These are phyloP conservation scores for Hanseniaspora gamundiae DNA, from an alignment of 1,139 yeast genomes.

Conservation along the genomic window DNA sequence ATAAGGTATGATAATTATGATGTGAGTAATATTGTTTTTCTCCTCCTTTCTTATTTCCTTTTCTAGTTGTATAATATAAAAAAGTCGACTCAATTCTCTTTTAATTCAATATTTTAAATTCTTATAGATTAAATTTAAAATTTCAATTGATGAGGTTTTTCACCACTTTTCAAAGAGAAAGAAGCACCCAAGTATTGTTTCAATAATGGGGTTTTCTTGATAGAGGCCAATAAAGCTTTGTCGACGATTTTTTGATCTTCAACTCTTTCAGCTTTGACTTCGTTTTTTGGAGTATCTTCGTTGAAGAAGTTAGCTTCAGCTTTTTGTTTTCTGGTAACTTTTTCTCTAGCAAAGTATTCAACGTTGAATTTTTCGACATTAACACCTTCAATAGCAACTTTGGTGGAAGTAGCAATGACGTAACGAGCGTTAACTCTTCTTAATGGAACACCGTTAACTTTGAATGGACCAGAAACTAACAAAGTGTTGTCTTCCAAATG, in stretches of 20 bases:
- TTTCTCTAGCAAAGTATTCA: constrained; percentile 96
- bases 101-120: no score
- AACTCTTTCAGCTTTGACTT: constrained; percentile 84
- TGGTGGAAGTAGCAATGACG: constrained; percentile 98
- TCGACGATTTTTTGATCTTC: constrained; percentile 97
- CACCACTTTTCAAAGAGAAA: constrained; percentile 97
- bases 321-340: constrained; percentile 62
- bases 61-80: no score
- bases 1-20: no score
- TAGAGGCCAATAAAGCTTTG: constrained; percentile 84
- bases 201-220: constrained; percentile 96
- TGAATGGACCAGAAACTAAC: constrained; percentile 98
- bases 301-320: constrained; percentile 96
- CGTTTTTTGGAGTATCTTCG: constrained; percentile 61
- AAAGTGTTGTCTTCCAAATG: constrained; percentile 97
- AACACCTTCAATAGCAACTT: constrained; percentile 66
- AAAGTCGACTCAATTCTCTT: no score
- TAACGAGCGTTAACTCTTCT: constrained; percentile 99
- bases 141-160: constrained; percentile 97
- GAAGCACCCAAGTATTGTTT: constrained; percentile 95
- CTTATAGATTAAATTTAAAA: constrained; percentile 42
- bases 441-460: constrained; percentile 99
- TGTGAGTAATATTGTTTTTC: no score
- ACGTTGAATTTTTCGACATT: constrained; percentile 89
- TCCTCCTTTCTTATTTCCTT: not conserved